Percentiles rank a stretch among this genome's conserved stretches.
Conservation (phyloP, 805 yeast species). For the Pichia californica region DNA sequence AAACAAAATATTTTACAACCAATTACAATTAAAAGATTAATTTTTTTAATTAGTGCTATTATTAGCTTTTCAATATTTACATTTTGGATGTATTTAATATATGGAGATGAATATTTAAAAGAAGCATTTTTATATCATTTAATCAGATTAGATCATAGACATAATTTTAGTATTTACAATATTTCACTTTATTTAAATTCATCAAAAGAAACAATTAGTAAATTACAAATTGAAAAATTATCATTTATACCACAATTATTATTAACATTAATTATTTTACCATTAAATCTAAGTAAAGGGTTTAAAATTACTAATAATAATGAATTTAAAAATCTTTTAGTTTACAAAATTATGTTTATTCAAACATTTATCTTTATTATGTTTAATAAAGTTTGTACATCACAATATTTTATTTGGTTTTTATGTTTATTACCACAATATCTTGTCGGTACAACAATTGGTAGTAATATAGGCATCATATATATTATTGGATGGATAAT, state of each 20-base stretch:
- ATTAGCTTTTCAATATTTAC: slow-evolving; percentile 43
- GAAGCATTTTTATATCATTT: slow-evolving; percentile 83
- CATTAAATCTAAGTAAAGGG: slow-evolving; percentile 35
- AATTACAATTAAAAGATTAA: slow-evolving; percentile 38
- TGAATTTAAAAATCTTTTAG: slow-evolving; percentile 1
- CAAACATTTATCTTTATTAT: slow-evolving; percentile 76
- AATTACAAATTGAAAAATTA: slow-evolving; percentile 3
- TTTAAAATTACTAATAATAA: slow-evolving; percentile 23
- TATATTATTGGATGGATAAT: slow-evolving; percentile 55
- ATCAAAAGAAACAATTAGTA: slow-evolving; percentile 17
- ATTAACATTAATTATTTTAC: slow-evolving; percentile 48
- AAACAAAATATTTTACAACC: slow-evolving; percentile 29
- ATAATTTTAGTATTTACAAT: slow-evolving; percentile 87
- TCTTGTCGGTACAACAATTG: slow-evolving; percentile 40
- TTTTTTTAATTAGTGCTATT: slow-evolving; percentile 35
- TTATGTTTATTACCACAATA: slow-evolving; percentile 76
- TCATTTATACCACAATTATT: slow-evolving; percentile 61
- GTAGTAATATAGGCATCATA: slow-evolving; percentile 33
- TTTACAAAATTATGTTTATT: slow-evolving; percentile 55
- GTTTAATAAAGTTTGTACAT: slow-evolving; percentile 79
- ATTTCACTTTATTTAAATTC: slow-evolving; percentile 62
- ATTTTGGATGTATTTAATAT: slow-evolving; percentile 53
- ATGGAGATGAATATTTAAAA: slow-evolving; percentile 69
- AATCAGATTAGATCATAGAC: slow-evolving; percentile 83
- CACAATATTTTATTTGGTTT: slow-evolving; percentile 96